Evolutionary conservation across 495 filamentous ascomycete genomes (phyloP).

Genomic region (Elaphomyces granulatus): DNA sequence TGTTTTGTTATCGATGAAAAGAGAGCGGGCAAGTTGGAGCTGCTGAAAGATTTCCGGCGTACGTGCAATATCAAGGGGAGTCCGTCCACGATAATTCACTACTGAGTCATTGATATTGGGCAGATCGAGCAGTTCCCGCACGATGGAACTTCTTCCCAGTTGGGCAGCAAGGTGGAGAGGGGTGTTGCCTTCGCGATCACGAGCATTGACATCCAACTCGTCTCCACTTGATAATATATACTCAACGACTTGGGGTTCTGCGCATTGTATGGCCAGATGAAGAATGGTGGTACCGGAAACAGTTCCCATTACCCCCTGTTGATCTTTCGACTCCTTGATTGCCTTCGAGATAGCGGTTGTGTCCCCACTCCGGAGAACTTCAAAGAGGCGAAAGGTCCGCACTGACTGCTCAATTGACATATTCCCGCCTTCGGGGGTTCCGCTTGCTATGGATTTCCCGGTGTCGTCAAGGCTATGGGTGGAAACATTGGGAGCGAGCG

Average conservation of each 20-base stretch:
- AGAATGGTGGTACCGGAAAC: constrained; percentile 68
- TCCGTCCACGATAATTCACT: constrained; percentile 75
- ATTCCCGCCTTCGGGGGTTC: constrained; percentile 18
- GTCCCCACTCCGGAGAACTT: constrained; percentile 79
- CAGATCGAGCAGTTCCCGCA: constrained; percentile 65
- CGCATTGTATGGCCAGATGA: constrained; percentile 93
- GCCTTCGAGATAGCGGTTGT: constrained; percentile 80
- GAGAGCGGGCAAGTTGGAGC: constrained; percentile 75
- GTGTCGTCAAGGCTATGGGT: constrained; percentile 18
- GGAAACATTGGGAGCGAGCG: constrained; percentile 16
- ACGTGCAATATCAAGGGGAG: constrained; percentile 75
- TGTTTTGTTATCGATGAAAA: constrained; percentile 78
- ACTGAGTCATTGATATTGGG: constrained; percentile 77
- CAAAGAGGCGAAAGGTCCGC: constrained; percentile 83
- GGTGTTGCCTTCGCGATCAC: constrained; percentile 86
- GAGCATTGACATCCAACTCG: constrained; percentile 67
- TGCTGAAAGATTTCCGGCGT: constrained; percentile 92
- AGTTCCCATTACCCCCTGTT: constrained; percentile 23
- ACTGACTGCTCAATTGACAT: constrained; percentile 85
- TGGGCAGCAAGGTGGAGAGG: constrained; percentile 78
- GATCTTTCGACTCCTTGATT: constrained; percentile 52
- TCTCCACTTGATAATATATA: constrained; percentile 65
- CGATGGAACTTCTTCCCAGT: constrained; percentile 63
- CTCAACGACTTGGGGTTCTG: constrained; percentile 90
- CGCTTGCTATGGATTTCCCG: constrained; percentile 20